Evolutionary conservation across 306 rosid species (phyloP).

Genomic region (Lablab purpureus): DNA sequence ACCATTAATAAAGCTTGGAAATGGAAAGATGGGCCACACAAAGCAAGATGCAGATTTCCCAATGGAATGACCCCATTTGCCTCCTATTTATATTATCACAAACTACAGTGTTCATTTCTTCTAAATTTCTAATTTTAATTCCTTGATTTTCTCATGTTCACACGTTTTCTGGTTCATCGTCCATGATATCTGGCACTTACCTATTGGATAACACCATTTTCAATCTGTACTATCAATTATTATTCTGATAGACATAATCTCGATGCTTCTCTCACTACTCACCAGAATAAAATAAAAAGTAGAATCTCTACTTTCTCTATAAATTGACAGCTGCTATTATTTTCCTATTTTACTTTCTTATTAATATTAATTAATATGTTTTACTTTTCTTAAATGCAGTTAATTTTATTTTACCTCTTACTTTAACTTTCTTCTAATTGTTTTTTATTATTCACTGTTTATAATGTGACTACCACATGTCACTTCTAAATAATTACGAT

Average conservation of each 20-base stretch:
- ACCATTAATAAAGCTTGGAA: constrained; percentile 31
- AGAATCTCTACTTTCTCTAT: constrained; percentile 34
- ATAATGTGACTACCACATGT: neutral
- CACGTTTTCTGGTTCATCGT: constrained; percentile 46
- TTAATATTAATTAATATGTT: neutral
- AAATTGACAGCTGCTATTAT: neutral
- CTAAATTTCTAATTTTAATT: neutral
- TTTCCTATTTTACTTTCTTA: constrained; percentile 6
- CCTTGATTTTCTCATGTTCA: constrained; percentile 50
- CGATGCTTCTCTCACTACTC: constrained; percentile 35
- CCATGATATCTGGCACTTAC: constrained; percentile 48
- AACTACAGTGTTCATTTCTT: neutral
- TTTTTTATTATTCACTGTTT: neutral
- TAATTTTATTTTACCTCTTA: neutral
- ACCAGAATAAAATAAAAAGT: constrained; percentile 4
- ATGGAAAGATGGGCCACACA: constrained; percentile 40
- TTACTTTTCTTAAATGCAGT: neutral
- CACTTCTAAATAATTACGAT: neutral
- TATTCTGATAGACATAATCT: constrained; percentile 46
- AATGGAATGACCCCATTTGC: constrained; percentile 41
- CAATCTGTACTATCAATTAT: constrained; percentile 47
- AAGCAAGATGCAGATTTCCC: constrained; percentile 42
- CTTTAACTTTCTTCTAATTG: neutral
- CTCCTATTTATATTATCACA: constrained; percentile 1
- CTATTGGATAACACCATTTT: constrained; percentile 50